Percentiles rank a stretch among this genome's conserved stretches.
These are phyloP conservation scores for Aspergillus sclerotioniger DNA, from an alignment of 495 filamentous ascomycete genomes.

Conservation along the genomic window DNA sequence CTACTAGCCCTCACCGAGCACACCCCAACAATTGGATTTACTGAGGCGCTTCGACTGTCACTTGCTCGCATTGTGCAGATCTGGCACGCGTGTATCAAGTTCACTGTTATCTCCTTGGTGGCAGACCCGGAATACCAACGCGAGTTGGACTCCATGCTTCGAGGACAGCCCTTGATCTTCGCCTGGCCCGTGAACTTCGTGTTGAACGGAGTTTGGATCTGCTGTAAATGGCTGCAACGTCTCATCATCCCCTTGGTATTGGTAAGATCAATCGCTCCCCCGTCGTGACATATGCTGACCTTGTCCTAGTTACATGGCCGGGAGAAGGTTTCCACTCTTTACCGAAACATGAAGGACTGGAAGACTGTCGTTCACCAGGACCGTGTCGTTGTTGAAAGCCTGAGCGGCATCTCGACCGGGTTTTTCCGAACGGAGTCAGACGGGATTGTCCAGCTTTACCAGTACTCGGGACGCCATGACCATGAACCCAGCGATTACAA, in stretches of 20 bases:
- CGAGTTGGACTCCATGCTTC: constrained; percentile 49
- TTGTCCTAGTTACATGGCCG: constrained; percentile 34
- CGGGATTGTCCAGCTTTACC: constrained; percentile 40
- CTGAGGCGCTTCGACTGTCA: constrained; percentile 6
- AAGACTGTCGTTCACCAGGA: constrained; percentile 42
- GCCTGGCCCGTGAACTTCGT: constrained; percentile 32
- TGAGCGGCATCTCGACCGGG: constrained; percentile 40
- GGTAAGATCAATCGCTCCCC: constrained; percentile 1
- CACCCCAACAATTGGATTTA: constrained; percentile 3
- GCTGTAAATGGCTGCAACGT: constrained; percentile 36
- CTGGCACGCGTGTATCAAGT: constrained; percentile 39
- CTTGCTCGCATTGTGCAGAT: constrained; percentile 2
- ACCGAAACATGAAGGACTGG: constrained; percentile 45
- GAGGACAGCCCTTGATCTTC: constrained; percentile 28
- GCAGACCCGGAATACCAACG: constrained; percentile 58
- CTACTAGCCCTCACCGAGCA: constrained; percentile 24
- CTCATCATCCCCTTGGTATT: constrained; percentile 44
- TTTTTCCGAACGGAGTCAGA: constrained; percentile 34
- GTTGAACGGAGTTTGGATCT: constrained; percentile 50
- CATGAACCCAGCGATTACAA: constrained; percentile 37
- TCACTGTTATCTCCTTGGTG: constrained; percentile 51
- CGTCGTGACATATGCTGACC: neutral
- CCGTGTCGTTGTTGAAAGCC: constrained; percentile 39
- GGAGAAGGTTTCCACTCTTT: constrained; percentile 38
- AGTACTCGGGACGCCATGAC: constrained; percentile 44